A percentile compares a stretch with the other conserved stretches of the same genome.
phyloP scores from a whole-genome alignment of 352 stramenopile species.

The Phytopythium montanum region DNA sequence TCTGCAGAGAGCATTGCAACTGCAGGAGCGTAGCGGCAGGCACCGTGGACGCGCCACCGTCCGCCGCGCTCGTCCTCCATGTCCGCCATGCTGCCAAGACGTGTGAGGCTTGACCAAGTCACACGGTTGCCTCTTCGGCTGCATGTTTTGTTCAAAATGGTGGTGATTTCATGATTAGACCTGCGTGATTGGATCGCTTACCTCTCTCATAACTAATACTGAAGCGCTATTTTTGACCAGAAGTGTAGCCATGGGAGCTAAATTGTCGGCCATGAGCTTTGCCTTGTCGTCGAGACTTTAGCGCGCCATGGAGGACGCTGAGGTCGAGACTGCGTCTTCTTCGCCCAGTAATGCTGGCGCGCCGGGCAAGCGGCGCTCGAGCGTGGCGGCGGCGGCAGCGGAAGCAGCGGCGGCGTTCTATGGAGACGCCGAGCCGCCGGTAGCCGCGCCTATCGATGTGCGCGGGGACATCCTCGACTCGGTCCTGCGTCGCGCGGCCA shows the following conservation, averaged over 20 bases:
- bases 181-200: neutral
- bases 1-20: no score
- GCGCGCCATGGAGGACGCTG: neutral
- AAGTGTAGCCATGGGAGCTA: neutral
- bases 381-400: neutral
- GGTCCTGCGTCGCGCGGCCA: conserved; percentile 34
- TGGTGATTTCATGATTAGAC: neutral
- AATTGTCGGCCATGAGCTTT: neutral
- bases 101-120: neutral
- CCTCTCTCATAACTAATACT: neutral
- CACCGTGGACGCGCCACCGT: neutral
- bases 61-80: neutral
- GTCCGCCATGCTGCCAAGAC: neutral
- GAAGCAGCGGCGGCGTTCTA: neutral
- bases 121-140: neutral
- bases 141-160: neutral
- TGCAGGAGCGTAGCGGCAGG: neutral
- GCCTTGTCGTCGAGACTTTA: neutral
- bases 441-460: neutral
- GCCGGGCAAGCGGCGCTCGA: neutral
- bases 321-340: no score
- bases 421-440: neutral
- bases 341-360: neutral
- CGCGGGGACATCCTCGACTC: conserved; percentile 8
- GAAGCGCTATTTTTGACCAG: conserved; percentile 3